Evolutionary conservation across 2,329 filamentous ascomycete species (phyloP).

Genomic region (Xylaria sp.): DNA sequence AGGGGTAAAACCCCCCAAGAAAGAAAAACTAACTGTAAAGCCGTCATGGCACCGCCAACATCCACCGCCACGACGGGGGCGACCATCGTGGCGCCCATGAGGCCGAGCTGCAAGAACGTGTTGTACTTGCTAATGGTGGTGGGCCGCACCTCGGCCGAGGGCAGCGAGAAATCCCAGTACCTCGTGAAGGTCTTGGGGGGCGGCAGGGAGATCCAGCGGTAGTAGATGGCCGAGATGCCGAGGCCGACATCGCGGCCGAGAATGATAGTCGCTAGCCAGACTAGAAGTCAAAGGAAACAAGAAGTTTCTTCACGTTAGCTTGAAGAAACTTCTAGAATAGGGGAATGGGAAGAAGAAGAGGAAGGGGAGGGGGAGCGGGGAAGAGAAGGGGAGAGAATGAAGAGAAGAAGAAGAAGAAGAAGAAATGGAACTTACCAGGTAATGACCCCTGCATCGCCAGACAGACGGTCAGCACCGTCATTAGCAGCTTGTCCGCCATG

Average conservation of each 20-base stretch:
- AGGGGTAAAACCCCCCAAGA: too few relatives aligned
- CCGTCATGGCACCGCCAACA: constrained; percentile 64
- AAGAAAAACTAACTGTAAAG: constrained; percentile 67
- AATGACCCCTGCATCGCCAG: constrained; percentile 84
- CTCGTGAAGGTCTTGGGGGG: constrained; percentile 90
- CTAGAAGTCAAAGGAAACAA: constrained; percentile 52
- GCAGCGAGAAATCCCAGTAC: constrained; percentile 98
- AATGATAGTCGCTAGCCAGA: constrained; percentile 90
- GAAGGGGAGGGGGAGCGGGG: background rate
- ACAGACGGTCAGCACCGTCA: constrained; percentile 91
- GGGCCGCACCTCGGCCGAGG: constrained; percentile 83
- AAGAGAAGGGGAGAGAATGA: background rate
- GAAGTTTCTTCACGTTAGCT: constrained; percentile 17
- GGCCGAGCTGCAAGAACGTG: constrained; percentile 86
- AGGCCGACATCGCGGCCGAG: constrained; percentile 88
- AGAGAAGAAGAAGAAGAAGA: background rate
- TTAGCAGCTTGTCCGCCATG: constrained; percentile 95
- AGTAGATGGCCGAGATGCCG: constrained; percentile 89
- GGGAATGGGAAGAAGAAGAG: background rate
- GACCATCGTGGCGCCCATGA: constrained; percentile 86
- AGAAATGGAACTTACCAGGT: constrained; percentile 68
- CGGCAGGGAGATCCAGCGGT: constrained; percentile 92
- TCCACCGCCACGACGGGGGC: constrained; percentile 77
- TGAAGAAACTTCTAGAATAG: background rate
- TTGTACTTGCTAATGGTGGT: constrained; percentile 91